Evolutionary conservation across 192 early-diverging fungal genomes (phyloP).

Genomic region (Coemansia javaensis): DNA sequence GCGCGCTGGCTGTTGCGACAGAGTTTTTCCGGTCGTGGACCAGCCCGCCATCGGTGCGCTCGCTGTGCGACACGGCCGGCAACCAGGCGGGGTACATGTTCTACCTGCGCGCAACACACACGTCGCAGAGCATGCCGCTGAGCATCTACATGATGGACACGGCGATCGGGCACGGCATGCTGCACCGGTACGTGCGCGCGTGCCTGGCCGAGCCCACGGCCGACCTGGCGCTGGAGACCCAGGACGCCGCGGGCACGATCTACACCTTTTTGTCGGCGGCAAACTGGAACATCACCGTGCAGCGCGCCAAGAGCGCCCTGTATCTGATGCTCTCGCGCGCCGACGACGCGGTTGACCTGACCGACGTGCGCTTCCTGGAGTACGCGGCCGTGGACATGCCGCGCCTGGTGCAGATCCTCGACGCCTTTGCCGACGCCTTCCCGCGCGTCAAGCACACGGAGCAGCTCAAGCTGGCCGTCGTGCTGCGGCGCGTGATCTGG

Average conservation of each 20-base stretch:
- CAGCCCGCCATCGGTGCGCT: slow-evolving; percentile 35
- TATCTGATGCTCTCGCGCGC: slow-evolving; percentile 58
- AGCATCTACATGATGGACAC: slow-evolving; percentile 24
- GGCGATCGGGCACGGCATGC: slow-evolving; percentile 28
- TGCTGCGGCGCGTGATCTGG: slow-evolving; percentile 82
- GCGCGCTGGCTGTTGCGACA: slow-evolving; percentile 35
- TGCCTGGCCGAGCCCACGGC: slow-evolving; percentile 50
- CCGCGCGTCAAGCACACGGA: slow-evolving; percentile 60
- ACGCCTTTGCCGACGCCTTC: slow-evolving; percentile 44
- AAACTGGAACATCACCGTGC: slow-evolving; percentile 82
- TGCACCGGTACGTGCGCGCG: slow-evolving; percentile 48
- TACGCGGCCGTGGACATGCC: slow-evolving; percentile 74
- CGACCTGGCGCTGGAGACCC: slow-evolving; percentile 58
- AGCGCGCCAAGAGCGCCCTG: slow-evolving; percentile 64
- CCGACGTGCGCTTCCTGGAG: slow-evolving; percentile 84
- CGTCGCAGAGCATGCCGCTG: slow-evolving; percentile 41
- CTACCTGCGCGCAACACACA: slow-evolving; percentile 35
- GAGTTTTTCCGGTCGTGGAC: slow-evolving; percentile 46
- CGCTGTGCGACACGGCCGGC: slow-evolving; percentile 35
- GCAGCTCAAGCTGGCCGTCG: slow-evolving; percentile 69
- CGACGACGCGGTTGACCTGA: slow-evolving; percentile 65
- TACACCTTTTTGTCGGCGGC: slow-evolving; percentile 82
- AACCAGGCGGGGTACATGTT: slow-evolving; percentile 46
- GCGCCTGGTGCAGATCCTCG: slow-evolving; percentile 64
- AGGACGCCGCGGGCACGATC: slow-evolving; percentile 76